Base-by-base conservation (phyloP, 768 basidiomycete genomes). In the Phlegmacium glaucopus region DNA sequence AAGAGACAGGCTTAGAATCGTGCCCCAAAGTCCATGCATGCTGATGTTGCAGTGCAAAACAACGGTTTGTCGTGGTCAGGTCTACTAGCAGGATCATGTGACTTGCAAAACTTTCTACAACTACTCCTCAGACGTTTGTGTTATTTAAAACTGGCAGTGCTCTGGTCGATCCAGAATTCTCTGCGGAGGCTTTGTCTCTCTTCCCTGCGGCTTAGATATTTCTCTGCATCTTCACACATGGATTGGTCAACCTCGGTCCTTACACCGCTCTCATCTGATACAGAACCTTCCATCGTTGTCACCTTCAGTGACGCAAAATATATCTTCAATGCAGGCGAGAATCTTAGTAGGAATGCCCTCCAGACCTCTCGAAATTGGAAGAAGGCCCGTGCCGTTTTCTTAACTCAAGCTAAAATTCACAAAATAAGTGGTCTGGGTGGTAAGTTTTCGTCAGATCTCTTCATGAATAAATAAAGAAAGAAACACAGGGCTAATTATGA, bases 281-380 rank as follows among this genome's bases (percentile, higher is more conserved):
- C 93, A 1, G 83, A 91, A 53, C 85, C 93, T 0, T 78, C 85
- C 8, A 67, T 96, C 18, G 67, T 87, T 49, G 66, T 95, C 54
- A 73, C 77, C 1, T 94, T 93, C 61, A 85, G 89, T 54, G 72
- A 76, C 44, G 84, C 79, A 10, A 87, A 90, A 56, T 97, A 94
- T 56, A 74, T 94, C 32, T 92, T 97, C 75, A 94, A 94, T 65
- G 82, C 75, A 15, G 85, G 90, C 7, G 93, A 96, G 65, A 87
- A 86, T 49, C 82, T 86, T 1, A 83, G 82, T 36, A 72, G 94
- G 29, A 69, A 86, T 1, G 87, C 87, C 60, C 65, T 84, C 12
- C 86, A 93, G 67, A 80, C 80, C 49, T 71, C 69, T 52, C 69
- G 76, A 38, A 80, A 79, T 41, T 79, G 89, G 76, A 80, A 75